Evolutionary conservation across 257 asterid genomes (phyloP).

Genomic region (Solanum pennellii): DNA sequence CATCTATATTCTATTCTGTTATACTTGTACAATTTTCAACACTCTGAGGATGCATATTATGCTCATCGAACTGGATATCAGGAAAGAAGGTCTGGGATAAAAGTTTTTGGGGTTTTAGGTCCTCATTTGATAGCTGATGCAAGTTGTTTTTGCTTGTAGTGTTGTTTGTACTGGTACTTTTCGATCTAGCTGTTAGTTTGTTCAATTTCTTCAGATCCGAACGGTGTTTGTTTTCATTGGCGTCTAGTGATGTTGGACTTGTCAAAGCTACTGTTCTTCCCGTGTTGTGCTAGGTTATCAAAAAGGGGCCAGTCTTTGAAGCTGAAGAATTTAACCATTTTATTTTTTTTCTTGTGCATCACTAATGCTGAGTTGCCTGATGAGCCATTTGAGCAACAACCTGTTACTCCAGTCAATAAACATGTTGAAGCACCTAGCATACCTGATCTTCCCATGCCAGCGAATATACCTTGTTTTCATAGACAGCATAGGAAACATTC

Average conservation of each 20-base stretch:
- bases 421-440: constrained; percentile 16
- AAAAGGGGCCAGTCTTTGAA: constrained; percentile 25
- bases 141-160: constrained; percentile 18
- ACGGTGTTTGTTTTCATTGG: constrained; percentile 21
- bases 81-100: no score
- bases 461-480: constrained; percentile 19
- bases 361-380: constrained; percentile 26
- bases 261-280: constrained; percentile 9
- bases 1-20: no score
- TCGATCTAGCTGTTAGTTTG: constrained; percentile 6
- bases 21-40: no score
- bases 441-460: constrained; percentile 31
- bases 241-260: constrained; percentile 25
- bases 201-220: constrained; percentile 31
- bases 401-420: constrained; percentile 17
- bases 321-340: constrained; percentile 32
- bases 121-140: constrained; percentile 9
- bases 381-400: constrained; percentile 22
- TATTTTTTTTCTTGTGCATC: constrained; percentile 25
- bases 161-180: neutral
- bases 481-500: constrained; percentile 15
- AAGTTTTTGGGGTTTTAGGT: neutral
- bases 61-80: no score
- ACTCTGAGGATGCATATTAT: no score
- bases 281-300: constrained; percentile 19